These are phyloP conservation scores for Cordyceps pruinosa DNA, from an alignment of 2,329 filamentous ascomycete genomes.

Conservation along the genomic window DNA sequence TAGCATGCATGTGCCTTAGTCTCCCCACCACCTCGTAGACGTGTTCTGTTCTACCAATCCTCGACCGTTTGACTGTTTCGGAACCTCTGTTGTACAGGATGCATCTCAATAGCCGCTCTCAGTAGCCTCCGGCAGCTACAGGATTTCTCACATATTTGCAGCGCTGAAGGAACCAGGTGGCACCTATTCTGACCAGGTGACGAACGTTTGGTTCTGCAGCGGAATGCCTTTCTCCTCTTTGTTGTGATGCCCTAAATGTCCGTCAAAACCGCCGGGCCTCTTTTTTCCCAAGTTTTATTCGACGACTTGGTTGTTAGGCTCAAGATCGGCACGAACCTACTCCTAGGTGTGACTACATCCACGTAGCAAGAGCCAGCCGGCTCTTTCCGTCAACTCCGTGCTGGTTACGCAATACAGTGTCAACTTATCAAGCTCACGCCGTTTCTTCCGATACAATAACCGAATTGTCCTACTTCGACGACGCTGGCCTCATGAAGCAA, in stretches of 20 bases:
- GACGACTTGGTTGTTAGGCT: not conserved
- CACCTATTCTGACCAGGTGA: too few relatives aligned
- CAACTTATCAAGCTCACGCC: not conserved
- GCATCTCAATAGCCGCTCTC: too few relatives aligned
- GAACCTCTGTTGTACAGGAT: too few relatives aligned
- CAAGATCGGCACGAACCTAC: not conserved
- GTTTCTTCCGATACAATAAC: not conserved
- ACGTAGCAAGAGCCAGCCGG: slow-evolving; percentile 1
- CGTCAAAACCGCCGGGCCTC: not conserved
- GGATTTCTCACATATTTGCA: too few relatives aligned
- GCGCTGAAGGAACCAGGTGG: too few relatives aligned
- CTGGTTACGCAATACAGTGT: not conserved
- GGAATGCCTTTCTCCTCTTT: not conserved
- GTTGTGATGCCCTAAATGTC: not conserved
- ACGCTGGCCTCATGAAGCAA: too few relatives aligned
- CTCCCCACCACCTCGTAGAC: not conserved
- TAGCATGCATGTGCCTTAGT: not conserved
- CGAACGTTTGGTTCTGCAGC: too few relatives aligned
- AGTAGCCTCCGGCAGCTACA: too few relatives aligned
- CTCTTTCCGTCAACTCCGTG: not conserved
- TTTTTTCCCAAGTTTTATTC: not conserved
- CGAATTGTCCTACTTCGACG: too few relatives aligned
- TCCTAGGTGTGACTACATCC: not conserved
- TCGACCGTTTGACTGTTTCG: not conserved
- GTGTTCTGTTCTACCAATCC: too few relatives aligned